Evolutionary conservation across 1,139 yeast species (phyloP).

Genomic region (Kodamaea arcana): DNA sequence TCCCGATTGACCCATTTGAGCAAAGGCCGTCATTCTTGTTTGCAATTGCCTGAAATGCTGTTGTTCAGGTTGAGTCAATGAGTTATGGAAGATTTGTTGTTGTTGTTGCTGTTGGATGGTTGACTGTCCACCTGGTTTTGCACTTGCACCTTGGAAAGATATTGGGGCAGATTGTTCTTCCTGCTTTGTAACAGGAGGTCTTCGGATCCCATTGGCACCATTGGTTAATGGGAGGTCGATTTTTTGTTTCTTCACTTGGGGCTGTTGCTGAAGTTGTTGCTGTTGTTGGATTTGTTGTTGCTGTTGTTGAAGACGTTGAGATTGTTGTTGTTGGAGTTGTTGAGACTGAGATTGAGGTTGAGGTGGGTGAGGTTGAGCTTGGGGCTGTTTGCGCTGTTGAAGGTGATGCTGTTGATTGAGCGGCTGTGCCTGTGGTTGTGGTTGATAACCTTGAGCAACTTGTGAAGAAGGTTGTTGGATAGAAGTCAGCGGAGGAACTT

Average conservation of each 20-base stretch:
- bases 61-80: slow-evolving; percentile 43
- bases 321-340: slow-evolving; percentile 6
- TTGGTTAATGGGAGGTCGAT: slow-evolving; percentile 1
- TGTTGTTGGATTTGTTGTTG: slow-evolving; percentile 3
- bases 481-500: slow-evolving; percentile 15
- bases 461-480: too few species aligned
- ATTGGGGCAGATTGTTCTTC: background rate
- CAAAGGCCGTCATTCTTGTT: slow-evolving; percentile 38
- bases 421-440: slow-evolving; percentile 7
- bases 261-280: slow-evolving; percentile 2
- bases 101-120: slow-evolving; percentile 40
- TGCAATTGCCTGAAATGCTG: slow-evolving; percentile 43
- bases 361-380: slow-evolving; percentile 6
- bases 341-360: slow-evolving; percentile 8
- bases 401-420: slow-evolving; percentile 6
- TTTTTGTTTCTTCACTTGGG: slow-evolving; percentile 3
- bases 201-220: background rate
- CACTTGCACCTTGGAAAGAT: slow-evolving; percentile 1
- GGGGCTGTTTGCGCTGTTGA: slow-evolving; percentile 7
- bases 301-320: slow-evolving; percentile 7
- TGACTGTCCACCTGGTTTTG: slow-evolving; percentile 6
- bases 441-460: slow-evolving; percentile 4
- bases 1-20: slow-evolving; percentile 45
- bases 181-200: background rate
- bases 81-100: slow-evolving; percentile 43